These are phyloP conservation scores for Ophiocordyceps camponoti-leonardi DNA, from an alignment of 2,329 filamentous ascomycete species.

Conservation along the genomic window DNA sequence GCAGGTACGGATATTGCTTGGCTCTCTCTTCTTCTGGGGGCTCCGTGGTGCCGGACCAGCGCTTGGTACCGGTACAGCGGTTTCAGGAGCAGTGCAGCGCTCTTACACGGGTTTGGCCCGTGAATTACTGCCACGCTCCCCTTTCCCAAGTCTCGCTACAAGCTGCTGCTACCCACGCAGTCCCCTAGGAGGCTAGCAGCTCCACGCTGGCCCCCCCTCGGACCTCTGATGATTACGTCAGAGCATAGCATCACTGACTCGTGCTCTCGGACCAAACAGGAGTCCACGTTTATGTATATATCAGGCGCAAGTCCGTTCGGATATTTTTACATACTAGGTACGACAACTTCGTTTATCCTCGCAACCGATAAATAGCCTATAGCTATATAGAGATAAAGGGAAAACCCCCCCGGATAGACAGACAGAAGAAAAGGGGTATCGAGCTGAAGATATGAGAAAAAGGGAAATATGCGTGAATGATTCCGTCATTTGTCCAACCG, in stretches of 20 bases:
- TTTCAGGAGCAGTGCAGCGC: background rate
- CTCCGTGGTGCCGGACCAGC: background rate
- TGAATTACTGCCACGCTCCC: background rate
- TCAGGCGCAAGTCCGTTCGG: too few species aligned
- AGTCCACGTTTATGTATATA: too few species aligned
- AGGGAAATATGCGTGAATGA: background rate
- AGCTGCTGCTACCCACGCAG: background rate
- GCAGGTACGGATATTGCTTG: background rate
- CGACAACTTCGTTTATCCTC: too few species aligned
- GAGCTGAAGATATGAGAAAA: background rate
- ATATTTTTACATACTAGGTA: background rate
- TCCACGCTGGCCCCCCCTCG: background rate
- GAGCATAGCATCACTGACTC: background rate
- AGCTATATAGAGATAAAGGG: background rate
- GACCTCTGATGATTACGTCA: background rate
- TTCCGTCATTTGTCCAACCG: background rate
- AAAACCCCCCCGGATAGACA: background rate
- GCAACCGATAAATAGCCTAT: too few species aligned
- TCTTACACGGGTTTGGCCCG: background rate
- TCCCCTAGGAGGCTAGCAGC: background rate
- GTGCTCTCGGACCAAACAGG: background rate
- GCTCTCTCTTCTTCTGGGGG: background rate
- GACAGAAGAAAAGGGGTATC: constrained; percentile 1
- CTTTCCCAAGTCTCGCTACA: background rate
- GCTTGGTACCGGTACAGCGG: background rate